phyloP scores from a whole-genome alignment of 768 basidiomycete species.

The Leccinum subtestaceum region DNA sequence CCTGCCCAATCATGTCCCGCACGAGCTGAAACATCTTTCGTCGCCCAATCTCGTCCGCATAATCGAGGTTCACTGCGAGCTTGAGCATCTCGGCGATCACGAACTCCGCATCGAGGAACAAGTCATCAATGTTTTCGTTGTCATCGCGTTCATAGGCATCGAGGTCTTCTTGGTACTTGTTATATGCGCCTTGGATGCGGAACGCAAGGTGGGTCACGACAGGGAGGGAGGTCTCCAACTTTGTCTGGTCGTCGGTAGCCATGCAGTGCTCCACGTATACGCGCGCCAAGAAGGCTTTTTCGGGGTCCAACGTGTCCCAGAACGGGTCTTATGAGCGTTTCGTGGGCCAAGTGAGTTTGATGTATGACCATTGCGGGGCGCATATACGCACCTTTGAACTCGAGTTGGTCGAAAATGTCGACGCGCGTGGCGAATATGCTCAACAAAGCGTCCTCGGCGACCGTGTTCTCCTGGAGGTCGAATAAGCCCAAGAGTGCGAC shows the following conservation, averaged over 20 bases:
- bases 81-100: conserved; percentile 79
- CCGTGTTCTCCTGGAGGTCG: conserved; percentile 53
- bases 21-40: conserved; percentile 85
- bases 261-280: conserved; percentile 81
- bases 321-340: conserved; percentile 52
- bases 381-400: conserved; percentile 61
- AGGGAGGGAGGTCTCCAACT: conserved; percentile 71
- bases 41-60: conserved; percentile 87
- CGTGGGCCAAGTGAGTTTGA: not conserved
- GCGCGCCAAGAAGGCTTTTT: conserved; percentile 77
- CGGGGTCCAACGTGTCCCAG: conserved; percentile 69
- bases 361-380: not conserved
- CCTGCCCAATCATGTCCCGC: conserved; percentile 78
- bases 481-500: conserved; percentile 54
- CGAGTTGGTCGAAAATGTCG: conserved; percentile 64
- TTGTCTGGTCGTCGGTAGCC: conserved; percentile 52
- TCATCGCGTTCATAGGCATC: conserved; percentile 43
- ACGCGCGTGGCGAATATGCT: conserved; percentile 65
- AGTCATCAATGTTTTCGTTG: conserved; percentile 45
- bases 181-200: conserved; percentile 68
- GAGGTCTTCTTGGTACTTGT: conserved; percentile 49
- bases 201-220: conserved; percentile 83
- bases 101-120: conserved; percentile 42
- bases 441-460: conserved; percentile 72
- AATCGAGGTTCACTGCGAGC: conserved; percentile 79